Percentiles rank a stretch among this genome's conserved stretches.
Conservation (phyloP, 129 eudicot genomes). For the Calendula officinalis region DNA sequence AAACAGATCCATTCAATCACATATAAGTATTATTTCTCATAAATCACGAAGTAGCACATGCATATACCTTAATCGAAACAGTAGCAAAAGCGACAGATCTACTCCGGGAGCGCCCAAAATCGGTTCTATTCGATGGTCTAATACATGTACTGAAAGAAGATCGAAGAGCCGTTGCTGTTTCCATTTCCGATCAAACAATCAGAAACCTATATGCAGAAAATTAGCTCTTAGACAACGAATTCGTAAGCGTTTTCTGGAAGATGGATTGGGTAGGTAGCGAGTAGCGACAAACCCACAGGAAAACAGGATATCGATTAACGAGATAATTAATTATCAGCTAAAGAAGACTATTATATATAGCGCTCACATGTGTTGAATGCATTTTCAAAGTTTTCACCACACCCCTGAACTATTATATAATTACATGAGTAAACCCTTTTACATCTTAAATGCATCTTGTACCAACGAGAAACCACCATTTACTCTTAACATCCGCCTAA, state of each 20-base stretch:
- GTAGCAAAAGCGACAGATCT: slow-evolving; percentile 30
- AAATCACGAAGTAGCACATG: background rate
- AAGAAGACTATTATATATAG: slow-evolving; percentile 14
- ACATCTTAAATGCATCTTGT: too few relatives aligned
- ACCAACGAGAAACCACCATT: too few relatives aligned
- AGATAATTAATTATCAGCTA: slow-evolving; percentile 6
- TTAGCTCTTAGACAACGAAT: slow-evolving; percentile 1
- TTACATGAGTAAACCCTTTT: background rate
- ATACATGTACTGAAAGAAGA: slow-evolving; percentile 41
- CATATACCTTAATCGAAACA: slow-evolving; percentile 39
- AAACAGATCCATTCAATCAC: background rate
- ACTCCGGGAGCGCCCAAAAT: slow-evolving; percentile 29
- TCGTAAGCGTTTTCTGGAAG: background rate
- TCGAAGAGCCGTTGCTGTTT: slow-evolving; percentile 57
- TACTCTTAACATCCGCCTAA: too few relatives aligned
- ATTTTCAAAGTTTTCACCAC: background rate
- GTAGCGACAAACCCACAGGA: slow-evolving; percentile 19
- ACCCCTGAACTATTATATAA: background rate
- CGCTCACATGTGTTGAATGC: background rate
- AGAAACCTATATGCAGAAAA: slow-evolving; percentile 12
- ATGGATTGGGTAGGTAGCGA: slow-evolving; percentile 20
- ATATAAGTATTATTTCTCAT: background rate
- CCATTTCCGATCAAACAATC: slow-evolving; percentile 46
- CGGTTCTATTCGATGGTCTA: slow-evolving; percentile 25
- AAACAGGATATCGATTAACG: background rate